Evolutionary conservation across 352 stramenopile genomes (phyloP), one percentile per base, ranked within the genome.

Genomic region (Globisporangium viniferum): DNA sequence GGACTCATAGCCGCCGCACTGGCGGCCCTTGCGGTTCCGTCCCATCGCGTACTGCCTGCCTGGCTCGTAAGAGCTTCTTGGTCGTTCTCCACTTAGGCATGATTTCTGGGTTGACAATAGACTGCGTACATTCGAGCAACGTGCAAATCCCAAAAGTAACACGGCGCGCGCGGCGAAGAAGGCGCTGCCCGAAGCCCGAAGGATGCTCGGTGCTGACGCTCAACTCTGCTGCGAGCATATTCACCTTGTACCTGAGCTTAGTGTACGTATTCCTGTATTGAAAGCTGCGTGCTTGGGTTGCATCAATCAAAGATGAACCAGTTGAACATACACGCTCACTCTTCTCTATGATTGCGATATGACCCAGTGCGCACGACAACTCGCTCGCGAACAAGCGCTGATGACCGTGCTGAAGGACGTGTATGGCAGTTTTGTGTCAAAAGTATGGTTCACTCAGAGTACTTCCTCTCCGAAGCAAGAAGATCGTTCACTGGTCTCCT

Each of bases 321-420:
- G n/a, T 9, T 36, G 12, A 44, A 64, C 7, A 10, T 24, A 64
- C 22, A 24, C 46, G 44, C 64, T 41, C 20, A 64, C 2, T 27
- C 9, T 51, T 36, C 3, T 8, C 3, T 57, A n/a, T 57, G 10
- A 36, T n/a, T 39, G 5, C 24, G 24, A 53, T 5, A 36, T 39
- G 20, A 10, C 36, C 7, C 70, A 93, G 85, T 63, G 86, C 86
- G 41, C 83, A 92, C 35, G 86, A 91, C 44, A 78, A 78, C 44
- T 86, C 82, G 14, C 67, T 73, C n/a, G 72, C 78, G 55, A 90
- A 88, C 64, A 93, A 93, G 70, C 82, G 88, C 29, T 84, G 63
- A 93, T 84, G 6, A 86, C 94, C 62, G 86, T 81, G 18, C 72
- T 90, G 7, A 88, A 88, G 53, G 88, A 95, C 51, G 88, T 95